A percentile compares a stretch with the other conserved stretches of the same genome.
Evolutionary conservation across 106 monocot species (phyloP).

Genomic region (Apostasia shenzhenica): DNA sequence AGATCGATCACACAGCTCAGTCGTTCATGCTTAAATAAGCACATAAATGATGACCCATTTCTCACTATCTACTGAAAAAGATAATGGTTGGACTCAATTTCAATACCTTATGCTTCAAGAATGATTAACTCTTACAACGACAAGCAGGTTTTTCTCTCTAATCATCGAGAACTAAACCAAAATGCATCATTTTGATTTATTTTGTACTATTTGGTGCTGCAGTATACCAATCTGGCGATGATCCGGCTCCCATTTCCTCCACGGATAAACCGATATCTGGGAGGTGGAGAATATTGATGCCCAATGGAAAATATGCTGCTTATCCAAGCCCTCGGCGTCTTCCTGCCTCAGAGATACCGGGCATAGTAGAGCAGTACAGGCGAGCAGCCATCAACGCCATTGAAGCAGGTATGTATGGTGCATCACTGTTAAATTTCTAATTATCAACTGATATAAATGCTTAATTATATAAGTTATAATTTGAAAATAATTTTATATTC

Average conservation of each 20-base stretch:
- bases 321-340: constrained; percentile 62
- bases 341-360: constrained; percentile 54
- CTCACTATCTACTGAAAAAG: too few species aligned
- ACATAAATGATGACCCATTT: too few species aligned
- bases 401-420: constrained; percentile 50
- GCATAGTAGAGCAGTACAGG: constrained; percentile 58
- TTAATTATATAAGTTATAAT: too few species aligned
- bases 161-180: not conserved
- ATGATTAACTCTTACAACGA: too few species aligned
- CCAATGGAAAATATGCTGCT: constrained; percentile 56
- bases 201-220: not conserved
- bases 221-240: constrained; percentile 85
- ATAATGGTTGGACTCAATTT: too few species aligned
- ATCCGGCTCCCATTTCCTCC: constrained; percentile 74
- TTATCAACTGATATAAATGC: too few species aligned
- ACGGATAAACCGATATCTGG: constrained; percentile 82
- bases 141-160: not conserved
- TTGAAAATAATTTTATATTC: too few species aligned
- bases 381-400: constrained; percentile 85
- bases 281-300: constrained; percentile 80
- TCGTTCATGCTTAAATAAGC: too few species aligned
- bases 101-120: too few species aligned
- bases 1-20: too few species aligned
- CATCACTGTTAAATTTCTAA: too few species aligned
- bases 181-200: not conserved